Percentiles rank a stretch among this genome's conserved stretches.
phyloP scores from a whole-genome alignment of 441 rosid species.

The Iberis amara region DNA sequence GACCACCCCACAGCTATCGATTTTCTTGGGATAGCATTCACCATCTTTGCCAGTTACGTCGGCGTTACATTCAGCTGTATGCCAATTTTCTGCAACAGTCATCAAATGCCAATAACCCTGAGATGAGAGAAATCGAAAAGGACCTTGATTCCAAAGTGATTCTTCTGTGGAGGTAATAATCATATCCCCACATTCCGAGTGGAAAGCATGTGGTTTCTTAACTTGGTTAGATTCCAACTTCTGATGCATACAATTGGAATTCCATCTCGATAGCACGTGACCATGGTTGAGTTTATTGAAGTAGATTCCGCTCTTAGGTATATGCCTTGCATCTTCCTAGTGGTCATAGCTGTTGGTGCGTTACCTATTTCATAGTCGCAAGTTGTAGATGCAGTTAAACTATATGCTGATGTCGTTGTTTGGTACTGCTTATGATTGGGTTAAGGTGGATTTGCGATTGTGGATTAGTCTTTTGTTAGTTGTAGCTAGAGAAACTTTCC shows the following conservation, averaged over 20 bases:
- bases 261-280: constrained; percentile 7
- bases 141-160: constrained; percentile 92
- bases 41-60: constrained; percentile 79
- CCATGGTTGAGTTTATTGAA: constrained; percentile 17
- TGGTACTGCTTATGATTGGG: background rate
- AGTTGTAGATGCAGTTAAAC: background rate
- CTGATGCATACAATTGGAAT: constrained; percentile 18
- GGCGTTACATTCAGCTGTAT: constrained; percentile 80
- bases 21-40: constrained; percentile 87
- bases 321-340: background rate
- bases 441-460: background rate
- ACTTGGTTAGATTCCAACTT: constrained; percentile 11
- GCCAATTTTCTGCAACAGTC: constrained; percentile 72
- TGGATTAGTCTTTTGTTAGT: background rate
- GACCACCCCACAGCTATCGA: constrained; percentile 53
- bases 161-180: constrained; percentile 85
- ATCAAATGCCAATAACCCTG: constrained; percentile 42
- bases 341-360: background rate
- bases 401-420: background rate
- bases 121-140: constrained; percentile 84
- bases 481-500: background rate
- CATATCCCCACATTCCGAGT: constrained; percentile 14
- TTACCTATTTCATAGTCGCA: background rate
- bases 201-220: constrained; percentile 16
- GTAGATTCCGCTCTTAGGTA: background rate